Percentiles rank a stretch among this genome's conserved stretches.
Conservation (phyloP, 306 rosid species). For the Styphnolobium japonicum region DNA sequence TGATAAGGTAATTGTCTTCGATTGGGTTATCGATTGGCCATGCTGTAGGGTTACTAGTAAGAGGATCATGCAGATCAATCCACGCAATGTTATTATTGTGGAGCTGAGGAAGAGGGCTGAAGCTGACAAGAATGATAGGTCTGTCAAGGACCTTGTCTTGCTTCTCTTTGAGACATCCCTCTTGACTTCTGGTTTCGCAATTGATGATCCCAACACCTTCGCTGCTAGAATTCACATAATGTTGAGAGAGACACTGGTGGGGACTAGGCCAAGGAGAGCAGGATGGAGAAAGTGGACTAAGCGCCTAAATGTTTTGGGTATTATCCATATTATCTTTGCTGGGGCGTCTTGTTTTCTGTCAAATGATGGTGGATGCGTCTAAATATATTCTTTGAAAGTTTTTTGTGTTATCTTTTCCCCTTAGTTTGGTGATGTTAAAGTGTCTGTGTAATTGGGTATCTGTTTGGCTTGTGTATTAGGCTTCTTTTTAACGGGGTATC, state of each 20-base stretch:
- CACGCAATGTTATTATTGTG: slow-evolving; percentile 63
- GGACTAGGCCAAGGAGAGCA: slow-evolving; percentile 57
- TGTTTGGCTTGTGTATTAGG: no score
- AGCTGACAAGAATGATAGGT: slow-evolving; percentile 54
- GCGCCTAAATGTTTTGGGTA: neutral
- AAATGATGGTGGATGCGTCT: neutral
- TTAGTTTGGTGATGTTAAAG: no score
- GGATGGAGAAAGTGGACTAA: slow-evolving; percentile 66
- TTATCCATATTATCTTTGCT: no score
- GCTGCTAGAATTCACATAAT: slow-evolving; percentile 58
- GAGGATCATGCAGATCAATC: slow-evolving; percentile 69
- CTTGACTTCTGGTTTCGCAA: slow-evolving; percentile 54
- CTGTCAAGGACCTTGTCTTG: slow-evolving; percentile 55
- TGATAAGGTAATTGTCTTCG: slow-evolving; percentile 53
- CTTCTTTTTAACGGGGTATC: no score
- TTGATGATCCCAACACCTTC: slow-evolving; percentile 59
- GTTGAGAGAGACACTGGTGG: slow-evolving; percentile 47
- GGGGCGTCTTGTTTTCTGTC: neutral
- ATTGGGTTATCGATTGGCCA: slow-evolving; percentile 59
- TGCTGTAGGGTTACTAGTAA: slow-evolving; percentile 69
- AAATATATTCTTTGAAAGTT: no score
- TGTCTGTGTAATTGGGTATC: no score
- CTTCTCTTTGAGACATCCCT: slow-evolving; percentile 60
- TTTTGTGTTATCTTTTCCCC: neutral
- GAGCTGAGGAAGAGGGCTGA: slow-evolving; percentile 63